These are phyloP conservation scores for Coniochaeta pulveracea DNA, from an alignment of 2,329 filamentous ascomycete genomes.

Conservation along the genomic window DNA sequence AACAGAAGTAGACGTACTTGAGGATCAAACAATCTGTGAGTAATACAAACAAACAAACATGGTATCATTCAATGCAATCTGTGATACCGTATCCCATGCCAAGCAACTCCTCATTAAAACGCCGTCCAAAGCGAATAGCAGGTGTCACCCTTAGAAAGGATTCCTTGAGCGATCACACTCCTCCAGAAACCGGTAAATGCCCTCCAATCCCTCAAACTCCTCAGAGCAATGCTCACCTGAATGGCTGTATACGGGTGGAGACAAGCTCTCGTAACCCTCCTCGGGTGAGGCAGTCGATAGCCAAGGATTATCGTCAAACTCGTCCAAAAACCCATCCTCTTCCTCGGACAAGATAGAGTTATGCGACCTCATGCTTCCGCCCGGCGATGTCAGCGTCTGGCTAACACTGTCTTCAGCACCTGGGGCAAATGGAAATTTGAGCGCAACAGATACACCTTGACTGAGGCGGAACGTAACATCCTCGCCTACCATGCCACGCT, in stretches of 20 bases:
- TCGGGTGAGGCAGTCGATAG: constrained; percentile 24
- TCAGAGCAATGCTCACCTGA: constrained; percentile 32
- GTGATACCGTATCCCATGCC: too few relatives aligned
- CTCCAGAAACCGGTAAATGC: constrained; percentile 46
- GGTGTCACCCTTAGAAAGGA: constrained; percentile 1
- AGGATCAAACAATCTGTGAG: too few relatives aligned
- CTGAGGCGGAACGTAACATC: constrained; percentile 61
- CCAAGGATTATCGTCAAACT: constrained; percentile 35
- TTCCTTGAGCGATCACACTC: constrained; percentile 35
- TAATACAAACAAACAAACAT: too few relatives aligned
- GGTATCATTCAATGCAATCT: constrained; percentile 6
- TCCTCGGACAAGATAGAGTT: constrained; percentile 19
- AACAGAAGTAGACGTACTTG: too few relatives aligned
- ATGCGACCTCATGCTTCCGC: constrained; percentile 33
- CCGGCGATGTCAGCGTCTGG: constrained; percentile 30
- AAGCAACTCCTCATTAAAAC: too few relatives aligned
- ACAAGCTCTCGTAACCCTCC: constrained; percentile 37
- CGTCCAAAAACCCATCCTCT: constrained; percentile 29
- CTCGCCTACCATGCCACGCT: constrained; percentile 66
- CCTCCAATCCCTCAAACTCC: constrained; percentile 43
- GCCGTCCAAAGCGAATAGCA: too few relatives aligned
- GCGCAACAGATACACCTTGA: constrained; percentile 59
- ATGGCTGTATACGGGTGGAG: constrained; percentile 26
- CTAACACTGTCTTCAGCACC: constrained; percentile 18
- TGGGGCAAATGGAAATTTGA: constrained; percentile 81